Base-by-base conservation (phyloP, 1,284 basidiomycete species). In the Puccinia polysora region DNA sequence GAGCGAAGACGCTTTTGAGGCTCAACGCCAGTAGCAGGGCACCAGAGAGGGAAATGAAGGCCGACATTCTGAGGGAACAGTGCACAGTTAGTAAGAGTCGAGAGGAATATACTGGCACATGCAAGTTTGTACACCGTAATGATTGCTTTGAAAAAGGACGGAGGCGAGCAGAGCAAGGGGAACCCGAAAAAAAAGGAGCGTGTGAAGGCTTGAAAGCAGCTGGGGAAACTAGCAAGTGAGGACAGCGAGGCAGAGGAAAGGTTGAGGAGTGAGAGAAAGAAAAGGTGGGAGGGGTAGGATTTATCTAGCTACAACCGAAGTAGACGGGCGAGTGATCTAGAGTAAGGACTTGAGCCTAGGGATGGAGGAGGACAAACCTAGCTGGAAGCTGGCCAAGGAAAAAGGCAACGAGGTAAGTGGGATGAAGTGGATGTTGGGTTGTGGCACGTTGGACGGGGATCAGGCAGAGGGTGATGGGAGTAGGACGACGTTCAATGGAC, bases 1-100 rank as follows among this genome's bases (percentile, higher is more conserved):
- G 50, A 65, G 64, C 64, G 18, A 50, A 52, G 52, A 43, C 49
- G 32, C 55, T 40, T 15, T 32, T 36, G 47, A 64, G 43, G 62
- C 45, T 52, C 28, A 64, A 38, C 4, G 47, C 43, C 18, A 64
- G 20, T 32, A 64, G 23, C 28, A 64, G 47, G 20, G 49, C 45
- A 14, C 45, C 43, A 30, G 62, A 49, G 18, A 64, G 49, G 6
- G 62, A 64, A 50, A 20, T 64, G 3, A 49, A 64, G 8, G 62
- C 34, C 47, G 62, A 52, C 62, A 64, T 64, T 7, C 20, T 20
- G 28, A 28, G 28, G 58, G 4, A 43, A 43, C 40, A 34, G 18
- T 55, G 36, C 14, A 34, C 30, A 55, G 28, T 23, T 53, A 6
- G 32, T 18, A 15, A 55, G 12, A 28, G 4, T 6, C 25, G 32